phyloP scores from a whole-genome alignment of 805 yeast genomes.

The Blastobotrys mokoenaii region DNA sequence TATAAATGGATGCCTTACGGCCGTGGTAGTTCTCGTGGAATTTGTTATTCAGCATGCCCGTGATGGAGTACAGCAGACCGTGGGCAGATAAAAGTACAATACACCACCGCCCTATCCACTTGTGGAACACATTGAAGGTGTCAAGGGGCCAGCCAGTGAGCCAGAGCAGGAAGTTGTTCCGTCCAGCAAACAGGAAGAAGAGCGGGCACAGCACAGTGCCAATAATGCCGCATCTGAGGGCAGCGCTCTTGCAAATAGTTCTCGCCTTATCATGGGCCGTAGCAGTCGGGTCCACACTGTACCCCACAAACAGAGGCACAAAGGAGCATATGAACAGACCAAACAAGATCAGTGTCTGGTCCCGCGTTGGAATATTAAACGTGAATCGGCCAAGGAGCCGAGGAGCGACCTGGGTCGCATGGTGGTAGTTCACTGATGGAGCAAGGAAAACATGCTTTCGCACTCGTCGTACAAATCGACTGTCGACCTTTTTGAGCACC shows the following conservation, averaged over 20 bases:
- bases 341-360: constrained; percentile 27
- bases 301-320: constrained; percentile 19
- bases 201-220: constrained; percentile 41
- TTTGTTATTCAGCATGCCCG: constrained; percentile 22
- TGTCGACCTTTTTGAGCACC: constrained; percentile 1
- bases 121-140: constrained; percentile 54
- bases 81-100: constrained; percentile 47
- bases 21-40: constrained; percentile 14
- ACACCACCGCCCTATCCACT: constrained; percentile 50
- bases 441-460: constrained; percentile 21
- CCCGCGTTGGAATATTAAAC: constrained; percentile 29
- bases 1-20: constrained; percentile 21
- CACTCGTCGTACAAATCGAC: constrained; percentile 12
- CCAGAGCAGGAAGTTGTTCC: constrained; percentile 60
- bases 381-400: constrained; percentile 9
- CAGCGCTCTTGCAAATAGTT: constrained; percentile 17
- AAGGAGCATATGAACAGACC: constrained; percentile 27
- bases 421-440: constrained; percentile 20
- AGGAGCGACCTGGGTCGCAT: constrained; percentile 14
- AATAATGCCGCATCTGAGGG: constrained; percentile 33
- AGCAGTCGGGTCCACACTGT: constrained; percentile 6
- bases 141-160: constrained; percentile 56
- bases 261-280: not conserved
- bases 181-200: constrained; percentile 52
- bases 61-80: constrained; percentile 42